These are phyloP conservation scores for Argentina anserina DNA, from an alignment of 306 rosid genomes.

Conservation along the genomic window DNA sequence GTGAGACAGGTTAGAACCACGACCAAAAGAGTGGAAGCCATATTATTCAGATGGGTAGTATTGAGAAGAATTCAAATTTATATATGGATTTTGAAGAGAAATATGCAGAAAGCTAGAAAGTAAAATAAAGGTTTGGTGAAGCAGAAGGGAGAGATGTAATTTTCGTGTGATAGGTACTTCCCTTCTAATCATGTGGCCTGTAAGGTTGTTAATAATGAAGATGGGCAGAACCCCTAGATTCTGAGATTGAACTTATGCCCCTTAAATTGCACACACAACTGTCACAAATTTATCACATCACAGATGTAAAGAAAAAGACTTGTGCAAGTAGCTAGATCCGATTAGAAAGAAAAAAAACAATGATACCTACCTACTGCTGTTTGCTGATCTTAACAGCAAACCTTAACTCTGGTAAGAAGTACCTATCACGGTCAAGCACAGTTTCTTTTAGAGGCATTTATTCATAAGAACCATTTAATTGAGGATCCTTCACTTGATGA, in stretches of 20 bases:
- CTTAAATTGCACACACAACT: neutral
- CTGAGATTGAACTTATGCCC: neutral
- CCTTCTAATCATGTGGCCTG: constrained; percentile 27
- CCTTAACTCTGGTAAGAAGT: constrained; percentile 29
- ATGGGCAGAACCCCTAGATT: neutral
- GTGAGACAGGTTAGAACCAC: constrained; percentile 16
- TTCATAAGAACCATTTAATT: neutral
- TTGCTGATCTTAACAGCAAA: constrained; percentile 28
- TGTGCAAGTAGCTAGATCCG: neutral
- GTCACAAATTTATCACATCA: neutral
- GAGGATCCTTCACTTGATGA: neutral
- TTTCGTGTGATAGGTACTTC: constrained; percentile 48
- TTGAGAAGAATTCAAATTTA: constrained; percentile 4
- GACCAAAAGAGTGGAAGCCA: constrained; percentile 34
- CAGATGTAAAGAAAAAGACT: neutral
- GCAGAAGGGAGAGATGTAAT: constrained; percentile 28
- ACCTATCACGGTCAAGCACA: constrained; percentile 10
- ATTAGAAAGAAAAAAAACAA: neutral
- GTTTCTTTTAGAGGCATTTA: neutral
- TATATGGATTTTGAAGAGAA: constrained; percentile 1
- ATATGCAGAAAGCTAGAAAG: neutral
- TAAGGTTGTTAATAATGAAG: neutral
- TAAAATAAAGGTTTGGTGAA: constrained; percentile 27
- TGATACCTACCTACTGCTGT: constrained; percentile 6
- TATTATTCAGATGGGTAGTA: constrained; percentile 14